phyloP scores from a whole-genome alignment of 371 early-diverging fungal genomes.

The Rhizopus microsporus region DNA sequence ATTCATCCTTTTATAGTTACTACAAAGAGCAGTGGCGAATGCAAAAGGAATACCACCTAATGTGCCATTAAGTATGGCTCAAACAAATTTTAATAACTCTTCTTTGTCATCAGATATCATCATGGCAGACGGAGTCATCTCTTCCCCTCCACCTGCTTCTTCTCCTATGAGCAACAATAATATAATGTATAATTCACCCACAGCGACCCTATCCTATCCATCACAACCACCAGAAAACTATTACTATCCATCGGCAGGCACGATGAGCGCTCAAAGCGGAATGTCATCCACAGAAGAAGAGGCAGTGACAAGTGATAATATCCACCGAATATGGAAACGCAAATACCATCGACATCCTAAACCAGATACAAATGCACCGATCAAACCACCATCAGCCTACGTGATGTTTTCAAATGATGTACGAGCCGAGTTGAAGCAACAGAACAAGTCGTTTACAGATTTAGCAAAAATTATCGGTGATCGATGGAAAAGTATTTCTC shows the following conservation, averaged over 20 bases:
- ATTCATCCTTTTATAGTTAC: slow-evolving; percentile 22
- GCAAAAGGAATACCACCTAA: slow-evolving; percentile 31
- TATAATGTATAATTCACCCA: background rate
- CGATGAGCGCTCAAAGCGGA: slow-evolving; percentile 24
- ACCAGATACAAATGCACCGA: slow-evolving; percentile 53
- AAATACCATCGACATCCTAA: slow-evolving; percentile 57
- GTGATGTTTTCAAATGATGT: slow-evolving; percentile 58
- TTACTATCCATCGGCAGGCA: slow-evolving; percentile 32
- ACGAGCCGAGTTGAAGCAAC: slow-evolving; percentile 44
- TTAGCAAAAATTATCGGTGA: slow-evolving; percentile 55
- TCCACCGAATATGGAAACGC: slow-evolving; percentile 39
- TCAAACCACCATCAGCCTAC: slow-evolving; percentile 59
- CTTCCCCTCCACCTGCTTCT: background rate
- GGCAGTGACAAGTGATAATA: slow-evolving; percentile 34
- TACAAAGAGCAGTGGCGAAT: slow-evolving; percentile 43
- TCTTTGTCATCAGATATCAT: background rate
- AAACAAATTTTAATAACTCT: background rate
- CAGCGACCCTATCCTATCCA: background rate
- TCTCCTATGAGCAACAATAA: background rate
- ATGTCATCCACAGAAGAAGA: slow-evolving; percentile 52
- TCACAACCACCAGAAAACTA: slow-evolving; percentile 5
- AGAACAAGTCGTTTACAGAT: slow-evolving; percentile 52
- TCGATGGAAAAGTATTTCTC: slow-evolving; percentile 44
- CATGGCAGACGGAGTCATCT: background rate
- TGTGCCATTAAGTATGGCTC: slow-evolving; percentile 25